phyloP scores from a whole-genome alignment of 129 eudicot genomes.

The Rutidosis leptorrhynchoides region DNA sequence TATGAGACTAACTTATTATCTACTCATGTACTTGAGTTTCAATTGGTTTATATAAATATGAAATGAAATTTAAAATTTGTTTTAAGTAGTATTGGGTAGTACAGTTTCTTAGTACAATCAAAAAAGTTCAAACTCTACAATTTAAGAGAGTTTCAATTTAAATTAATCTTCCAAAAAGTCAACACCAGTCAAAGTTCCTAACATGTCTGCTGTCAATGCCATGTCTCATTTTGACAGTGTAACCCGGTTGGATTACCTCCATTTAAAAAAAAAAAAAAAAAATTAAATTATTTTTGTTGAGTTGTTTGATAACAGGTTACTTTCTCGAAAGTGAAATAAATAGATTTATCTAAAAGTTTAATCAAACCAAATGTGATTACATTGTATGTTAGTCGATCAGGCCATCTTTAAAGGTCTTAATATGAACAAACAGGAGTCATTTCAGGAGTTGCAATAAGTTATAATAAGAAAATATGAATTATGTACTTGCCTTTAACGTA shows the following conservation, averaged over 20 bases:
- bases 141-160: no score
- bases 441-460: not conserved
- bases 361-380: not conserved
- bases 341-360: not conserved
- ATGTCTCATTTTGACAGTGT: not conserved
- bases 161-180: not conserved
- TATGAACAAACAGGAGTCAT: not conserved
- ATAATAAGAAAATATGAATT: not conserved
- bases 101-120: no score
- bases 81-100: no score
- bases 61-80: not conserved
- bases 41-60: no score
- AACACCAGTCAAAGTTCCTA: not conserved
- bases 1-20: not conserved
- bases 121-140: no score
- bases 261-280: no score
- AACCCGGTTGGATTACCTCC: not conserved
- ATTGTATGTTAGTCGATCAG: no score
- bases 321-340: not conserved
- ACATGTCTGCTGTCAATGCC: not conserved
- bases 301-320: not conserved
- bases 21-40: not conserved
- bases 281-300: no score
- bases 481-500: slow-evolving; percentile 57
- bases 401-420: slow-evolving; percentile 1